Evolutionary conservation across 495 filamentous ascomycete genomes (phyloP).

Genomic region (Cairneyella variabilis): DNA sequence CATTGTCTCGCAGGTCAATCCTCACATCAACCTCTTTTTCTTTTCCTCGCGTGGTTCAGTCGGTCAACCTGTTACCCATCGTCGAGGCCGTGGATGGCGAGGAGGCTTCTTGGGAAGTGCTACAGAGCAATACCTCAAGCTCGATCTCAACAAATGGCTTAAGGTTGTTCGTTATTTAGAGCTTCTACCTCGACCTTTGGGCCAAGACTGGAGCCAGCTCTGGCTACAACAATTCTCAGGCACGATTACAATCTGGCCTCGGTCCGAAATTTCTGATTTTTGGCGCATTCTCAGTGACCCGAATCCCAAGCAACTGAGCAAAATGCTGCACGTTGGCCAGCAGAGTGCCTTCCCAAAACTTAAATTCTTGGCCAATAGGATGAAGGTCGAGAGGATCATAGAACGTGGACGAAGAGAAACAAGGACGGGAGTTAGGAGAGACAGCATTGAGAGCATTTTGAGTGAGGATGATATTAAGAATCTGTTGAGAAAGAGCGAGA

Average conservation of each 20-base stretch:
- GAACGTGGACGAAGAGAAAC: conserved; percentile 66
- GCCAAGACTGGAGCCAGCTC: conserved; percentile 93
- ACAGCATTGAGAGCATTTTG: conserved; percentile 42
- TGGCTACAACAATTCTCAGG: conserved; percentile 95
- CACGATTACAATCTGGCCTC: conserved; percentile 94
- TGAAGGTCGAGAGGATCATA: conserved; percentile 77
- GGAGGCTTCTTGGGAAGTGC: conserved; percentile 92
- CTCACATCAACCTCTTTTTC: conserved; percentile 97
- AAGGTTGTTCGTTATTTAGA: conserved; percentile 90
- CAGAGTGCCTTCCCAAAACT: conserved; percentile 85
- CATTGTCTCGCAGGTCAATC: conserved; percentile 95
- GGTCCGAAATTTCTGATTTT: conserved; percentile 71
- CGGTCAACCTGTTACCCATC: conserved; percentile 90
- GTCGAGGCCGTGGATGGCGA: conserved; percentile 89
- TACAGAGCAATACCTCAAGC: conserved; percentile 88
- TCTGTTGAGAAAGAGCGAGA: conserved; percentile 19
- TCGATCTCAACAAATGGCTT: conserved; percentile 95
- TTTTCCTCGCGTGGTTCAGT: conserved; percentile 90
- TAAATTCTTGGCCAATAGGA: conserved; percentile 81
- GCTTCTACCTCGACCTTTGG: conserved; percentile 82
- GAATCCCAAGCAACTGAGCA: conserved; percentile 62
- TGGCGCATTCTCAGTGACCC: conserved; percentile 84
- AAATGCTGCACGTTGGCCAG: conserved; percentile 87
- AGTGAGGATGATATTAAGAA: conserved; percentile 41
- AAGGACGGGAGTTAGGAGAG: conserved; percentile 32